Evolutionary conservation across 179 eudicot species (phyloP), one percentile per base, ranked within the genome.

Genomic region (Amaranthus tricolor): DNA sequence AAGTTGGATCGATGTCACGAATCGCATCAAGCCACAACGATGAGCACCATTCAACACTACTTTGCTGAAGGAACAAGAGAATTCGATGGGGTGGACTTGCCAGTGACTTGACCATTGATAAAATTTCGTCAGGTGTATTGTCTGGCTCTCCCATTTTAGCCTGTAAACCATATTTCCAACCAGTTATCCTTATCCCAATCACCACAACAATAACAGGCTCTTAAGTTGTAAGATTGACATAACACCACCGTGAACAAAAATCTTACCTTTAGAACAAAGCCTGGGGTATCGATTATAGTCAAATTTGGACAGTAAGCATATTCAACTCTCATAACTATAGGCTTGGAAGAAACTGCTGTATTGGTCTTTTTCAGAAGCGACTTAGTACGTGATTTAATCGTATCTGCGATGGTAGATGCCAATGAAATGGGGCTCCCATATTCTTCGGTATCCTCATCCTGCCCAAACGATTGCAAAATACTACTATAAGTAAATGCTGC

Each of bases 1-100:
- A 88, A 61, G 94, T 78, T 44, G 99, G 98, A 81, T 95, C 99
- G 20, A 95, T 93, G 58, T 93, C 98, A 19, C 99, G 97, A 68
- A 95, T 86, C 19, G 93, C 75, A 81, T 95, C 99, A 79, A 95
- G 78, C 99, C 99, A 95, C 87, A 95, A 79, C 2, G 99, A 95
- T 4, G 99, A 95, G 77, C 99, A 95, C 99, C 99, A 95, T 77
- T 95, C 99, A 77, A 95, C 98, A 81, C 99, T 95, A 78, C 99
- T 95, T 76, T 95, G 99, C 75, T 95, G 98, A 76, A 95, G 99
- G 82, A 95, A 95, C 86, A 95, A 73, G 75, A 95, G 85, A 75
- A 95, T 91, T 72, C 99, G 96, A 79, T 95, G 91, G 47, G 98
- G 94, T 67, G 98, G 99, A 83, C 92, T 93, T 76, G 99, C 99